Percentiles rank a stretch among this genome's conserved stretches.
These are phyloP conservation scores for Nicotiana otophora DNA, from an alignment of 257 asterid species.

Conservation along the genomic window DNA sequence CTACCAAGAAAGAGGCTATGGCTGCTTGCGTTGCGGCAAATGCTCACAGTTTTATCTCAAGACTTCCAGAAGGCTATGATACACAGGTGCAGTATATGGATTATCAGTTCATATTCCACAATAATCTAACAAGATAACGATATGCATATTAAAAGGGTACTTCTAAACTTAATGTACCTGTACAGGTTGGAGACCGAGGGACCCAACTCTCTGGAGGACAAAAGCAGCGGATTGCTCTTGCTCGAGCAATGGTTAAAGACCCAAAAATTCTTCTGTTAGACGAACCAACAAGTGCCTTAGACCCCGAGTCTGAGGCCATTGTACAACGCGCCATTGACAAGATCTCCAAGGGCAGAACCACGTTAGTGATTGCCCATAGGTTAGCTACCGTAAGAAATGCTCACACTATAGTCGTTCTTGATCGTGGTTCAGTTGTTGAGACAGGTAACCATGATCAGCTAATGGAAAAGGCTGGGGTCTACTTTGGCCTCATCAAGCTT, in stretches of 20 bases:
- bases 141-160: background rate
- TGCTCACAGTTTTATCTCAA: slow-evolving; percentile 62
- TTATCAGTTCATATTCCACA: background rate
- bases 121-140: background rate
- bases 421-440: slow-evolving; percentile 58
- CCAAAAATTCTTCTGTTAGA: slow-evolving; percentile 69
- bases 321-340: slow-evolving; percentile 80
- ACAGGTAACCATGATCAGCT: slow-evolving; percentile 62
- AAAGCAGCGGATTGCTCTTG: slow-evolving; percentile 77
- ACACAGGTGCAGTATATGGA: slow-evolving; percentile 39
- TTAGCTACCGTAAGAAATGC: slow-evolving; percentile 73
- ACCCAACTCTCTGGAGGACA: slow-evolving; percentile 86
- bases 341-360: slow-evolving; percentile 60
- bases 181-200: slow-evolving; percentile 75
- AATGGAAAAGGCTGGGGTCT: slow-evolving; percentile 53
- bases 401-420: slow-evolving; percentile 59
- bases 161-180: background rate
- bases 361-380: slow-evolving; percentile 69
- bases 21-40: slow-evolving; percentile 63
- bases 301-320: slow-evolving; percentile 55
- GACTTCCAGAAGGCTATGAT: slow-evolving; percentile 71
- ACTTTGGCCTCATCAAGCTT: slow-evolving; percentile 59
- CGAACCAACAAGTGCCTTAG: slow-evolving; percentile 88
- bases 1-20: slow-evolving; percentile 60
- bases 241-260: slow-evolving; percentile 78